Evolutionary conservation across 2,329 filamentous ascomycete species (phyloP), one percentile per base, ranked within the genome.

Genomic region (Cryphonectria carpinicola): DNA sequence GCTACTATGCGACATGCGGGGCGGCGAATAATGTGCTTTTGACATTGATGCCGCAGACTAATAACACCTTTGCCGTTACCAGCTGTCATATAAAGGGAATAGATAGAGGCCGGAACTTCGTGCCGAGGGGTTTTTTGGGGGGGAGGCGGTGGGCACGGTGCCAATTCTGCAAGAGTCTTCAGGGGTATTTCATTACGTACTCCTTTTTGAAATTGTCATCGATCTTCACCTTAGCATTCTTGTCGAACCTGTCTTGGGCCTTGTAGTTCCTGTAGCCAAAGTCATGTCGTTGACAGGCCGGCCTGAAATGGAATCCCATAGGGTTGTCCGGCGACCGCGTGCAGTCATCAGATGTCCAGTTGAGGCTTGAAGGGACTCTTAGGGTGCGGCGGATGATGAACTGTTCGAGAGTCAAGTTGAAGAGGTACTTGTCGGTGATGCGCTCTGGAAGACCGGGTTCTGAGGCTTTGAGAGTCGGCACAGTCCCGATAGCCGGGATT

Each of bases 221-320:
- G 58, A 89, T 84, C 5, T 72, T 77, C n/a, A 76, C 67, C 75
- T 84, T 85, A 67, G 76, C 78, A 8, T 73, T 76, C 8, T 79
- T 76, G 3, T 80, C 83, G 76, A 88, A 87, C 2, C 86, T 82
- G 2, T 67, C 77, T 74, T 88, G 86, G 1, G 67, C 70, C 66
- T 85, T 84, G 76, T 83, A 88, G 78, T 89, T 89, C 25, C 81
- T 78, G 76, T 87, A 87, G 1, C 86, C 86, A 76, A 89, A 89
- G 74, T 89, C 87, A 71, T 89, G 87, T 8, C 87, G 84, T 71
- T 85, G 77, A 79, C 86, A 87, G 17, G 81, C 82, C 0, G 80
- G 81, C 3, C 77, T 35, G 54, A 84, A 86, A 14, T 81, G 78
- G 74, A 83, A 86, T 2, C 80, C 80, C 41, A 82, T 79, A 0